Evolutionary conservation across 345 rosid genomes (phyloP).

Genomic region (Arabidopsis suecica): DNA sequence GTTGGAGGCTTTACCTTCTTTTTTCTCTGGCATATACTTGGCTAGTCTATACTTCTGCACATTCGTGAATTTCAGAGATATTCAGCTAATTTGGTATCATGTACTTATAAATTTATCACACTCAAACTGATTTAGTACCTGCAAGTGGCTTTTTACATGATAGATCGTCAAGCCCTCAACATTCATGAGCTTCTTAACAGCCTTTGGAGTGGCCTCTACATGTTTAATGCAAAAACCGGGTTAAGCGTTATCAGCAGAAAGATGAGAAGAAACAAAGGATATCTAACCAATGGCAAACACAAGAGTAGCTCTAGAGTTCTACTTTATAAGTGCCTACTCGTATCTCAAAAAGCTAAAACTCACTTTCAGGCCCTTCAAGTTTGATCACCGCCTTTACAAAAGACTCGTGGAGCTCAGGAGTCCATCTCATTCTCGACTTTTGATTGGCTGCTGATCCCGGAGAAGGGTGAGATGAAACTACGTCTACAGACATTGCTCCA

Average conservation of each 20-base stretch:
- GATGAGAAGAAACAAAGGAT: conserved; percentile 19
- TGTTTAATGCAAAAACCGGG: conserved; percentile 30
- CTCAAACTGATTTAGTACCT: conserved; percentile 53
- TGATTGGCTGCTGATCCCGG: conserved; percentile 55
- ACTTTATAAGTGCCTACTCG: background rate
- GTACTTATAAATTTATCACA: background rate
- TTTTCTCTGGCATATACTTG: conserved; percentile 86
- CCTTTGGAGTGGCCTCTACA: conserved; percentile 96
- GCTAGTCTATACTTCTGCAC: conserved; percentile 93
- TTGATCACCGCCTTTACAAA: conserved; percentile 71
- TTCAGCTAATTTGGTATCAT: conserved; percentile 24
- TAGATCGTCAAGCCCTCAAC: conserved; percentile 88
- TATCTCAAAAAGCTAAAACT: conserved; percentile 41
- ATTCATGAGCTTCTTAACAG: conserved; percentile 88
- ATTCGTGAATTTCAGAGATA: conserved; percentile 26
- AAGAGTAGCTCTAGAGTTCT: conserved; percentile 5
- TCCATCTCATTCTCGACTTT: conserved; percentile 96
- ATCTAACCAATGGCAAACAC: conserved; percentile 2
- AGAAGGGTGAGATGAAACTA: conserved; percentile 54
- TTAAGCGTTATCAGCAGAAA: conserved; percentile 14
- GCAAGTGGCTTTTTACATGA: conserved; percentile 95
- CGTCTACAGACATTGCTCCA: conserved; percentile 48
- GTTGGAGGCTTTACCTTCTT: conserved; percentile 65
- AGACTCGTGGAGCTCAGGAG: conserved; percentile 82
- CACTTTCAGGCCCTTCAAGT: conserved; percentile 95